Percentiles rank a stretch among this genome's conserved stretches.
These are phyloP conservation scores for Zygosaccharomyces pseudorouxii DNA, from an alignment of 805 yeast genomes.

Conservation along the genomic window DNA sequence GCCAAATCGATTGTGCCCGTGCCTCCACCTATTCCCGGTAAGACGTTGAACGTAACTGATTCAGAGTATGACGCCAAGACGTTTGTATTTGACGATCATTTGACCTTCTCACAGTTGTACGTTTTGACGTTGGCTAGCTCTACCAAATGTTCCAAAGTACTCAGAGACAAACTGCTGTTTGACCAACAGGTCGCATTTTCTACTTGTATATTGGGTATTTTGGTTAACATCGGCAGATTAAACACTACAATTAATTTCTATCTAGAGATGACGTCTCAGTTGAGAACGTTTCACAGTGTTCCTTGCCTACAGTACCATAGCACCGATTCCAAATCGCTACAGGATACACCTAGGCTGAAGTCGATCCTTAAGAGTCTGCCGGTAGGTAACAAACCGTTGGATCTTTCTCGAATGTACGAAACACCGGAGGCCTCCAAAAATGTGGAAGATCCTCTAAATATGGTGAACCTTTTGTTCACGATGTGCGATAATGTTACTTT, in stretches of 20 bases:
- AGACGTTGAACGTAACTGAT: slow-evolving; percentile 29
- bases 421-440: slow-evolving; percentile 46
- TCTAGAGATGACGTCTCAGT: slow-evolving; percentile 90
- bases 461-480: slow-evolving; percentile 71
- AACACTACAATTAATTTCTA: slow-evolving; percentile 93
- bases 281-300: slow-evolving; percentile 89
- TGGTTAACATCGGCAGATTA: slow-evolving; percentile 89
- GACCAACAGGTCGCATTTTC: slow-evolving; percentile 62
- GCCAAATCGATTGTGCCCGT: slow-evolving; percentile 31
- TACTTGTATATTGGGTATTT: slow-evolving; percentile 73
- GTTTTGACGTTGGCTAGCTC: slow-evolving; percentile 77
- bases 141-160: slow-evolving; percentile 73
- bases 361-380: slow-evolving; percentile 62
- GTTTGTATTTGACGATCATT: slow-evolving; percentile 39
- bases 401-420: slow-evolving; percentile 67
- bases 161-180: slow-evolving; percentile 67
- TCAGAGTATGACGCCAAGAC: slow-evolving; percentile 37
- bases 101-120: slow-evolving; percentile 82
- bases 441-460: slow-evolving; percentile 45
- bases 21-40: slow-evolving; percentile 35
- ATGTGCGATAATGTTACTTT: slow-evolving; percentile 60
- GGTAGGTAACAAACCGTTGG: slow-evolving; percentile 27
- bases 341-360: slow-evolving; percentile 91
- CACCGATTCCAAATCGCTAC: slow-evolving; percentile 65
- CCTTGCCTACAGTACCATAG: slow-evolving; percentile 67